A percentile compares a stretch with the other conserved stretches of the same genome.
Conservation (phyloP, 306 rosid species). For the Spatholobus suberectus region DNA sequence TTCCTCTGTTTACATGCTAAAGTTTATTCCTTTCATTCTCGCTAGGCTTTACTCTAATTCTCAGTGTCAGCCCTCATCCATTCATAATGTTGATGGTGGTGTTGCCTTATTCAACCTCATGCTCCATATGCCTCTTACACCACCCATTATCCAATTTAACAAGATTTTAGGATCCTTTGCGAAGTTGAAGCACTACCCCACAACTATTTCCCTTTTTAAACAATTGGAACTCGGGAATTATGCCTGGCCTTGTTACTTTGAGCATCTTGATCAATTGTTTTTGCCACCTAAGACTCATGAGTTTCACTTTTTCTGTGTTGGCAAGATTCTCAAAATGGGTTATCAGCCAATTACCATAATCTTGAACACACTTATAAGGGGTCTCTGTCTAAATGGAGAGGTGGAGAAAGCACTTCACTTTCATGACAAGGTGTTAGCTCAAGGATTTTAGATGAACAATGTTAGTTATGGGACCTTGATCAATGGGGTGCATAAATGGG, state of each 20-base stretch:
- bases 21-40: background rate
- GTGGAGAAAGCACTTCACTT: no score
- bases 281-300: background rate
- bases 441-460: no score
- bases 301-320: background rate
- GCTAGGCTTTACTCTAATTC: background rate
- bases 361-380: no score
- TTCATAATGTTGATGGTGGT: background rate
- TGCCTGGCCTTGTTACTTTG: background rate
- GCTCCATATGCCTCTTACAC: background rate
- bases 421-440: no score
- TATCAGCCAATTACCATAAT: background rate
- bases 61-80: background rate
- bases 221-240: background rate
- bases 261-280: constrained; percentile 9
- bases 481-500: background rate
- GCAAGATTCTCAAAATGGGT: background rate
- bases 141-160: background rate
- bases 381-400: no score
- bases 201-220: background rate
- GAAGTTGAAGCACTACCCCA: background rate
- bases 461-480: background rate
- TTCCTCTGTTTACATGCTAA: background rate
- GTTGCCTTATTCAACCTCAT: background rate
- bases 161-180: background rate